A percentile compares a stretch with the other conserved stretches of the same genome.
Evolutionary conservation across 2,329 filamentous ascomycete genomes (phyloP).

Genomic region (Fusarium burgessii): DNA sequence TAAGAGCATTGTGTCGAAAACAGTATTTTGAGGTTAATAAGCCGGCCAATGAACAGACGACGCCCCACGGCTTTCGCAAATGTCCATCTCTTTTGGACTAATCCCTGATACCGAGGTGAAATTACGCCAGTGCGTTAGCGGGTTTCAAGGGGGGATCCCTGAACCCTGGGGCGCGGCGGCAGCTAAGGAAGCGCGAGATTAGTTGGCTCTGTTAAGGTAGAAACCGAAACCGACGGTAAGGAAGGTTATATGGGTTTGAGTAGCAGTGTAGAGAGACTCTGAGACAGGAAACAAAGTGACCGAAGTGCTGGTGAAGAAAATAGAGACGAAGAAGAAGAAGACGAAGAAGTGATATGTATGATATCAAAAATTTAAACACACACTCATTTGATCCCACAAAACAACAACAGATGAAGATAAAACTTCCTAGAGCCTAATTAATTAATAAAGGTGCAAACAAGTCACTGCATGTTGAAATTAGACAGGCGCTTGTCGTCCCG

Average conservation of each 20-base stretch:
- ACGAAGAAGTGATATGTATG: not conserved
- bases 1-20: slow-evolving; percentile 29
- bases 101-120: slow-evolving; percentile 62
- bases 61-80: slow-evolving; percentile 21
- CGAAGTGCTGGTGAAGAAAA: not conserved
- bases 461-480: slow-evolving; percentile 36
- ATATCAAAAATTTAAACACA: not conserved
- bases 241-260: slow-evolving; percentile 6
- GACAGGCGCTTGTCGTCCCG: slow-evolving; percentile 34
- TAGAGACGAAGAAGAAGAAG: not conserved
- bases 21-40: slow-evolving; percentile 17
- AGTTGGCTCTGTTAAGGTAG: slow-evolving; percentile 25
- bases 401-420: slow-evolving; percentile 11
- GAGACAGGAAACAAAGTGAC: slow-evolving; percentile 3
- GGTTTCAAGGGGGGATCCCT: slow-evolving; percentile 65
- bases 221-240: slow-evolving; percentile 29
- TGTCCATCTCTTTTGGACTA: slow-evolving; percentile 34
- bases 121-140: slow-evolving; percentile 62
- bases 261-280: not conserved
- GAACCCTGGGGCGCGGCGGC: slow-evolving; percentile 40
- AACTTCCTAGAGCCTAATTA: slow-evolving; percentile 17
- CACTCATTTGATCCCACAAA: not conserved
- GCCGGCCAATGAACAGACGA: slow-evolving; percentile 31
- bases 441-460: slow-evolving; percentile 22
- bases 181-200: slow-evolving; percentile 42